Evolutionary conservation across 164 flowering plant genomes (phyloP).

Genomic region (Echeveria elegans): DNA sequence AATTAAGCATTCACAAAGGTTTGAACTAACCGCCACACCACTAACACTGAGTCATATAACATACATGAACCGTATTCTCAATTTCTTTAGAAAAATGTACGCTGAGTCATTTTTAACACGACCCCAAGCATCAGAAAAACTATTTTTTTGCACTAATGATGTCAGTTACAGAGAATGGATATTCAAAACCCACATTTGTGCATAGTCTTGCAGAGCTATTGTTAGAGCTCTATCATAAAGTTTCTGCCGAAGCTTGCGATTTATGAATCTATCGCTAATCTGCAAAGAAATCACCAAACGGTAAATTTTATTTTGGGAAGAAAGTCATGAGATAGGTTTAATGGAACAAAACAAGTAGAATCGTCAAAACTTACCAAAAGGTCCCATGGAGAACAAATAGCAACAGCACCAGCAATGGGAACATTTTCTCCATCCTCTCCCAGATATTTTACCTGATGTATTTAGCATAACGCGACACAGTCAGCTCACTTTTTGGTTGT

Average conservation of each 20-base stretch:
- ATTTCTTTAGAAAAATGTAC: too few species aligned
- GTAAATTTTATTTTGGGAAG: neutral
- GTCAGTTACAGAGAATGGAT: neutral
- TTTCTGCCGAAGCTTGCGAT: slow-evolving; percentile 64
- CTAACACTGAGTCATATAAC: neutral
- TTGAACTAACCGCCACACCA: neutral
- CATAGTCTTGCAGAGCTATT: slow-evolving; percentile 83
- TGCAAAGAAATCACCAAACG: slow-evolving; percentile 17
- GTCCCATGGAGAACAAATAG: slow-evolving; percentile 96
- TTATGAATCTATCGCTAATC: slow-evolving; percentile 86
- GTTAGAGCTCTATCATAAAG: slow-evolving; percentile 75
- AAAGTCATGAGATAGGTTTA: neutral
- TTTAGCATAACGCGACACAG: neutral
- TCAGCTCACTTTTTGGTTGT: neutral
- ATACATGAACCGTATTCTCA: neutral
- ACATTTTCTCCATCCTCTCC: slow-evolving; percentile 82
- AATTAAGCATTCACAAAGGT: neutral
- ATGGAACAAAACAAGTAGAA: neutral
- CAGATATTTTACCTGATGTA: slow-evolving; percentile 76
- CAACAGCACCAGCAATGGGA: slow-evolving; percentile 83
- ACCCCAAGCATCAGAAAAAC: too few species aligned
- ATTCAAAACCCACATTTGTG: slow-evolving; percentile 56
- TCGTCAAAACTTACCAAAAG: slow-evolving; percentile 66
- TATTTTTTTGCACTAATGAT: too few species aligned
- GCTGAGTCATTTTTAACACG: too few species aligned